Evolutionary conservation across 2,329 filamentous ascomycete genomes (phyloP), one percentile per base, ranked within the genome.

Genomic region (Alternaria sp.): DNA sequence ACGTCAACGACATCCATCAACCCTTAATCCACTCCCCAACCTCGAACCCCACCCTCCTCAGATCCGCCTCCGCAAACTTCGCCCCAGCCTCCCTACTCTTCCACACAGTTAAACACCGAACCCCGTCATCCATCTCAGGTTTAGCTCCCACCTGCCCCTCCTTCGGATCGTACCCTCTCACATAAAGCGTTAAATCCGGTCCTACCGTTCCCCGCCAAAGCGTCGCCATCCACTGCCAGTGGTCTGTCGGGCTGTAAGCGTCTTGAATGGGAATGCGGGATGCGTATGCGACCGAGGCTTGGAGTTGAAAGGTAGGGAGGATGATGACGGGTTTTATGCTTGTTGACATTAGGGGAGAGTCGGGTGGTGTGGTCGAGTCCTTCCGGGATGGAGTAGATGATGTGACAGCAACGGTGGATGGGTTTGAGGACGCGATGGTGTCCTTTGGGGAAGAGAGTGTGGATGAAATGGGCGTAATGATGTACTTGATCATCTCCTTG

Each of bases 171-270:
- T 70, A 75, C 42, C 51, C 70, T 57, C 72, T 84, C 18, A 91
- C 85, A 71, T 91, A 92, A 28, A 95, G 83, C 1, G 91, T 91
- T 46, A 94, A 81, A 77, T 98, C 94, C 0, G 94, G 88, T 0
- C 91, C 92, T 1, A 94, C 85, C 54, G 92, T 91, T 9, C 93
- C 92, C 9, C 94, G 89, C 94, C 94, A 98, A 22, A 97, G 86
- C 43, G 91, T 94, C 36, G 94, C 94, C 83, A 95, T 93, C 94
- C 94, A 98, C 78, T 96, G 91, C 93, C 94, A 98, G 80, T 98
- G 94, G 71, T 96, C 93, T n/a, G 91, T 85, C 0, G 91, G 89
- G 16, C 88, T 86, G 76, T 96, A 97, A 7, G 85, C 84, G 73
- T 96, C 93, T 18, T 85, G 82, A 66, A 96, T 93, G 1, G 91